Evolutionary conservation across 768 basidiomycete genomes (phyloP).

Genomic region (Hortiboletus flavorubellus): DNA sequence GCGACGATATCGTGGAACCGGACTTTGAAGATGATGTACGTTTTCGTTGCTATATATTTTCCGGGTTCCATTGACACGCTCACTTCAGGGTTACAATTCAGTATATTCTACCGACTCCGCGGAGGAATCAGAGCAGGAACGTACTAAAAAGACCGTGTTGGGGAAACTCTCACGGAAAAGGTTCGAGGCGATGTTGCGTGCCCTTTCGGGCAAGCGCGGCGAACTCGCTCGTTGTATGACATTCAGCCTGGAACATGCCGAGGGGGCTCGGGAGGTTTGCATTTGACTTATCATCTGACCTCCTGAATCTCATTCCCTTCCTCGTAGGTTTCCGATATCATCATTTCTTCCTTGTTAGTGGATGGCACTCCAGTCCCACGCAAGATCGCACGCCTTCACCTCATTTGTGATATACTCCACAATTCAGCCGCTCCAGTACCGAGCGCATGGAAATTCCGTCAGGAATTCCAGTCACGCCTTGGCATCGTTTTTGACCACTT

Average conservation of each 20-base stretch:
- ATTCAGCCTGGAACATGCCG: slow-evolving; percentile 95
- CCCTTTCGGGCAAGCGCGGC: slow-evolving; percentile 79
- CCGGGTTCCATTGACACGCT: slow-evolving; percentile 7
- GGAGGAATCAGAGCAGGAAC: slow-evolving; percentile 90
- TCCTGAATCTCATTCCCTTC: slow-evolving; percentile 1
- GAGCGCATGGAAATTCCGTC: slow-evolving; percentile 96
- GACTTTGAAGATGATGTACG: slow-evolving; percentile 81
- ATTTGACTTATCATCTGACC: not conserved
- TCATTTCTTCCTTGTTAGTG: slow-evolving; percentile 83
- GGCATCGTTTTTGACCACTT: slow-evolving; percentile 97
- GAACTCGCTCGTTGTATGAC: slow-evolving; percentile 95
- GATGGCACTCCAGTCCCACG: slow-evolving; percentile 96
- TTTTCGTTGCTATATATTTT: slow-evolving; percentile 3
- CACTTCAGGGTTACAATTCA: slow-evolving; percentile 74
- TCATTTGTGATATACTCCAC: slow-evolving; percentile 97
- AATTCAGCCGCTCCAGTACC: slow-evolving; percentile 93
- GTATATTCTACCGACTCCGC: slow-evolving; percentile 91
- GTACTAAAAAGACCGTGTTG: slow-evolving; percentile 68
- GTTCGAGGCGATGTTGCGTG: slow-evolving; percentile 89
- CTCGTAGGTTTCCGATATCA: slow-evolving; percentile 80
- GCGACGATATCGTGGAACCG: slow-evolving; percentile 49
- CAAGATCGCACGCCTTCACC: slow-evolving; percentile 90
- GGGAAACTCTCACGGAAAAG: slow-evolving; percentile 77
- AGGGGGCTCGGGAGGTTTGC: slow-evolving; percentile 87
- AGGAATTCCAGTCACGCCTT: slow-evolving; percentile 87